Percentiles rank a stretch among this genome's conserved stretches.
These are phyloP conservation scores for Syncephalastrum racemosum DNA, from an alignment of 371 early-diverging fungal genomes.

Conservation along the genomic window DNA sequence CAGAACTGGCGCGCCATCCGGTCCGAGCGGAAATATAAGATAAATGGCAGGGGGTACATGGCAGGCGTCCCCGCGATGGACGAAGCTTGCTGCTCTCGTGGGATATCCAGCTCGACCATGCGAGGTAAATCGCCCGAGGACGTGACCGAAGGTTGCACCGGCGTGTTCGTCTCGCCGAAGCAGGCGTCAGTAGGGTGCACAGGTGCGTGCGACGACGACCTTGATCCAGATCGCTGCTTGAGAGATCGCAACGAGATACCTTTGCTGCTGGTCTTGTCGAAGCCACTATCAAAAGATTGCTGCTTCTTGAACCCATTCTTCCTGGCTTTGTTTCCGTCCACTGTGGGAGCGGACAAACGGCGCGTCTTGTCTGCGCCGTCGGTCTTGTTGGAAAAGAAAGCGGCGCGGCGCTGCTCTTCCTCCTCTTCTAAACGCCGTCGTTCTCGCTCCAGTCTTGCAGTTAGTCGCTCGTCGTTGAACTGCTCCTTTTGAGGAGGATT, in stretches of 20 bases:
- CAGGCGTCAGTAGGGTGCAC: no score
- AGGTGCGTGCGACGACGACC: not conserved
- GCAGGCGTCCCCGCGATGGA: conserved; percentile 1
- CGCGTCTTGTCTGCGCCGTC: no score
- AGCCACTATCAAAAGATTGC: no score
- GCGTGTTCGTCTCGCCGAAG: no score
- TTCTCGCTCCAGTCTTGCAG: conserved; percentile 20
- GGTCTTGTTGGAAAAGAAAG: conserved; percentile 20
- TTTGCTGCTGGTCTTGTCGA: no score
- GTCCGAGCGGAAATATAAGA: conserved; percentile 55
- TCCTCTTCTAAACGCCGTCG: conserved; percentile 33
- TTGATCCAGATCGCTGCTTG: not conserved
- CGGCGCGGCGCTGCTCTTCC: conserved; percentile 28
- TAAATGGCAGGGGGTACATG: conserved; percentile 25
- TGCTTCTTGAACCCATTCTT: not conserved
- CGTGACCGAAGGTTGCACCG: no score
- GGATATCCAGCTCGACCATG: conserved; percentile 14
- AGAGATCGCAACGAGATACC: not conserved
- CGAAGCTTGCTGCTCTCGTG: conserved; percentile 4
- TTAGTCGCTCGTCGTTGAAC: conserved; percentile 15
- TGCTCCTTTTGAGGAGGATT: not conserved
- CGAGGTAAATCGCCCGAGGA: not conserved
- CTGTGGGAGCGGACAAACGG: not conserved
- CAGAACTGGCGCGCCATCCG: conserved; percentile 62
- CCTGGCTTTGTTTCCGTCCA: not conserved